A percentile compares a stretch with the other conserved stretches of the same genome.
phyloP scores from a whole-genome alignment of 2,329 filamentous ascomycete species.

The Capronia americana region DNA sequence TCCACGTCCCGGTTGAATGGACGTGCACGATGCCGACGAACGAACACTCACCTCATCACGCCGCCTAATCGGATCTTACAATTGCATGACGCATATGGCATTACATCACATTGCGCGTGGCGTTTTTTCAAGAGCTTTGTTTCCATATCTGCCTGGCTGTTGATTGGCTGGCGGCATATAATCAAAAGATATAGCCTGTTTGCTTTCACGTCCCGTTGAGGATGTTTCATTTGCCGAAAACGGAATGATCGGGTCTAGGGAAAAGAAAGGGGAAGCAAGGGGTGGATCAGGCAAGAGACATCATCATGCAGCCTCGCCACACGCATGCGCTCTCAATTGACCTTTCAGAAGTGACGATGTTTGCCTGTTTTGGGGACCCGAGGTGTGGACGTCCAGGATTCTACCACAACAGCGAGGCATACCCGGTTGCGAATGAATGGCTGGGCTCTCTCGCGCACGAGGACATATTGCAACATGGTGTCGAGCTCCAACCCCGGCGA shows the following conservation, averaged over 20 bases:
- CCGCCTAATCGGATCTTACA: slow-evolving; percentile 1
- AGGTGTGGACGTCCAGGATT: neutral
- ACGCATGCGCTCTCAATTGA: neutral
- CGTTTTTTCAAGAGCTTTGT: slow-evolving; percentile 1
- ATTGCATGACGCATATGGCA: slow-evolving; percentile 16
- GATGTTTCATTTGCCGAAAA: neutral
- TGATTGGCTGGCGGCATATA: neutral
- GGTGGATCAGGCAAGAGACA: neutral
- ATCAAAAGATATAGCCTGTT: slow-evolving; percentile 18
- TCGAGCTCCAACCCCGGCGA: neutral
- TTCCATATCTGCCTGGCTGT: slow-evolving; percentile 1
- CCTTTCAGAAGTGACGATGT: neutral
- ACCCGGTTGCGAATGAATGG: neutral
- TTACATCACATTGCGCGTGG: slow-evolving; percentile 16
- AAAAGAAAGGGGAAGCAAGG: neutral
- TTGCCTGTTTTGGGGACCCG: neutral
- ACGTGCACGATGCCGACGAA: neutral
- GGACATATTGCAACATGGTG: neutral
- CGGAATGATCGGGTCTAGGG: neutral
- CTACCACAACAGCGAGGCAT: neutral
- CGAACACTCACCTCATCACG: slow-evolving; percentile 3
- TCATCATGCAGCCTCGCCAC: neutral
- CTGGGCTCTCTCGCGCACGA: neutral
- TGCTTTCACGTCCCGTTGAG: neutral
- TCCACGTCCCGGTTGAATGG: neutral